Base-by-base conservation (phyloP, 2,329 filamentous ascomycete species). In the Dactylellina haptotyla region DNA sequence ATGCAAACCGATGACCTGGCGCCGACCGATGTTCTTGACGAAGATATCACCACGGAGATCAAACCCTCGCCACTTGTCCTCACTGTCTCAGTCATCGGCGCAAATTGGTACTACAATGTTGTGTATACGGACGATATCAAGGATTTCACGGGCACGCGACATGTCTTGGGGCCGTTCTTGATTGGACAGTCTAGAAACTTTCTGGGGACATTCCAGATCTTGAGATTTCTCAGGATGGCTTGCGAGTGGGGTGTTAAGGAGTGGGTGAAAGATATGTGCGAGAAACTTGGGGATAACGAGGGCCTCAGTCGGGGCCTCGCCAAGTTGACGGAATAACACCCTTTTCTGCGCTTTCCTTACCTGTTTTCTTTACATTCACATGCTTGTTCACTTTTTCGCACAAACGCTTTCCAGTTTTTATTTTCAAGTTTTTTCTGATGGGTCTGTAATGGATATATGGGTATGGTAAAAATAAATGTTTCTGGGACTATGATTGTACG, bases 61-160 rank as follows among this genome's bases (percentile, higher is more conserved):
- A 73, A 73, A 37, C 46, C 69, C 3, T 73, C 69, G 4, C 69
- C 69, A 3, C 37, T 73, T 3, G n/a, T 73, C 6, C 56, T 73
- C 2, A 73, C 69, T 2, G 23, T 73, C 23, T 73, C 69, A 8
- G 56, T 73, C 20, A 73, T 73, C 16, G 69, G 69, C 9, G 69
- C 69, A n/a, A 73, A 66, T 51, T 73, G 69, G 69, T 73, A 66
- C 34, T 73, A 73, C 45, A 73, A 73, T 25, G 69, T 73, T 6
- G 69, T 73, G 9, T 73, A 73, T 51, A 73, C 69, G 6, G 69
- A 73, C 28, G 69, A 73, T 12, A 62, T 73, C 10, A 16, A 61
- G 32, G 69, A 73, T 57, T 73, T 73, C 39, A 73, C 69, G 4
- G 54, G 69, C 20, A 73, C 69, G 23, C 20, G 69, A 50, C 61